A percentile compares a stretch with the other conserved stretches of the same genome.
Evolutionary conservation across 2,329 filamentous ascomycete genomes (phyloP).

Genomic region (Aschersonia sp.): DNA sequence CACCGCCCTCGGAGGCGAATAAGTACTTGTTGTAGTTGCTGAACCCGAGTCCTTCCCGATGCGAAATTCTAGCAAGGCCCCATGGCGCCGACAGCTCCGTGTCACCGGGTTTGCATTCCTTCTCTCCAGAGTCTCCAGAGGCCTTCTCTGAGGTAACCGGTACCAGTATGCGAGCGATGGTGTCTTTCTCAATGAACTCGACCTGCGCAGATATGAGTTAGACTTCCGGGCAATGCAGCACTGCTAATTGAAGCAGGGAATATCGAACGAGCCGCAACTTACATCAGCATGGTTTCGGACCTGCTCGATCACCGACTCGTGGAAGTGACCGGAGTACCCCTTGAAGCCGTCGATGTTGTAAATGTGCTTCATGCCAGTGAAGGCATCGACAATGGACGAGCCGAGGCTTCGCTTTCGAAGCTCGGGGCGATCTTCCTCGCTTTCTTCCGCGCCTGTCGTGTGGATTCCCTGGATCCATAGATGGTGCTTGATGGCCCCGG

Average conservation of each 20-base stretch:
- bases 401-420: conserved; percentile 79
- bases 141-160: conserved; percentile 25
- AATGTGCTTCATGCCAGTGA: conserved; percentile 84
- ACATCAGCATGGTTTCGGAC: conserved; percentile 93
- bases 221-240: not conserved
- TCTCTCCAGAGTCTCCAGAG: conserved; percentile 17
- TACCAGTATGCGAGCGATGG: conserved; percentile 70
- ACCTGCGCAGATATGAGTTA: conserved; percentile 41
- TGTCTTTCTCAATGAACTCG: conserved; percentile 92
- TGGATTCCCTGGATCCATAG: conserved; percentile 86
- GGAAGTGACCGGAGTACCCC: conserved; percentile 93
- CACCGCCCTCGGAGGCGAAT: conserved; percentile 75
- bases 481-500: conserved; percentile 63
- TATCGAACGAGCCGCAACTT: conserved; percentile 32
- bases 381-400: conserved; percentile 52
- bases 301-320: conserved; percentile 82
- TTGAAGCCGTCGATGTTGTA: conserved; percentile 81
- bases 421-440: conserved; percentile 61
- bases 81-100: conserved; percentile 91
- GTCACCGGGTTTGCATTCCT: conserved; percentile 33
- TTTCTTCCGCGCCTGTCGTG: conserved; percentile 45
- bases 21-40: conserved; percentile 97
- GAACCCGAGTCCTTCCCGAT: conserved; percentile 76
- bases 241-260: not conserved
- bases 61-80: conserved; percentile 96